Conservation (phyloP, 306 rosid species). For the Arachis stenosperma region DNA sequence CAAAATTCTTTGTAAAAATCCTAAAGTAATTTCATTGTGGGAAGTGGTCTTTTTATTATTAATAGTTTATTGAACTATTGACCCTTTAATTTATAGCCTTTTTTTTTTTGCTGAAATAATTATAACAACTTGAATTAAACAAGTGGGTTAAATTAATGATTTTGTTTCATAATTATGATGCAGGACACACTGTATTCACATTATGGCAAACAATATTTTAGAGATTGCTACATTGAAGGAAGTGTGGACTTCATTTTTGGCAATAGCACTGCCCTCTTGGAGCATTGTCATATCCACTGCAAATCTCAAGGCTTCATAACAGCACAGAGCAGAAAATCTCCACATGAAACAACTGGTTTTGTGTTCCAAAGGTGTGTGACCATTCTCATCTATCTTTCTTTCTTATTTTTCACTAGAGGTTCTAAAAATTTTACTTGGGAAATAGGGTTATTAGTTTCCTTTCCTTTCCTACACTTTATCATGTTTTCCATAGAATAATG, state of each 20-base stretch:
- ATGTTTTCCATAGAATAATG: background rate
- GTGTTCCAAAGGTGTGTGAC: constrained; percentile 73
- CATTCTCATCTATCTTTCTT: too few species aligned
- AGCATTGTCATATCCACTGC: constrained; percentile 87
- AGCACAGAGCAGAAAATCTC: constrained; percentile 83
- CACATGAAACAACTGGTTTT: constrained; percentile 86
- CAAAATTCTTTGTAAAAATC: background rate
- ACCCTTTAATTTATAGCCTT: too few species aligned
- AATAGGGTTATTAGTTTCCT: background rate
- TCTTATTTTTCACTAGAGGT: too few species aligned
- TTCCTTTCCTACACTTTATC: background rate
- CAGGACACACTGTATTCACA: constrained; percentile 92
- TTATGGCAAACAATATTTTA: constrained; percentile 78
- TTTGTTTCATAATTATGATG: constrained; percentile 24
- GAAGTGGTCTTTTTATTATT: background rate
- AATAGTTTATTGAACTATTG: background rate
- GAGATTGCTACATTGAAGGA: constrained; percentile 93
- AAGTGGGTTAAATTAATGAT: too few species aligned
- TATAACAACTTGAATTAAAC: too few species aligned
- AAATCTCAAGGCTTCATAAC: constrained; percentile 80
- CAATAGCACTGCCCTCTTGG: constrained; percentile 87
- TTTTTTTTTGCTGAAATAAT: too few species aligned
- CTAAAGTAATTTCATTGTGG: constrained; percentile 1
- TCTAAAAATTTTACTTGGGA: too few species aligned
- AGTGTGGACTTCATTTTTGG: constrained; percentile 93